Evolutionary conservation across 495 filamentous ascomycete species (phyloP).

Genomic region (Podospora fimiseda): DNA sequence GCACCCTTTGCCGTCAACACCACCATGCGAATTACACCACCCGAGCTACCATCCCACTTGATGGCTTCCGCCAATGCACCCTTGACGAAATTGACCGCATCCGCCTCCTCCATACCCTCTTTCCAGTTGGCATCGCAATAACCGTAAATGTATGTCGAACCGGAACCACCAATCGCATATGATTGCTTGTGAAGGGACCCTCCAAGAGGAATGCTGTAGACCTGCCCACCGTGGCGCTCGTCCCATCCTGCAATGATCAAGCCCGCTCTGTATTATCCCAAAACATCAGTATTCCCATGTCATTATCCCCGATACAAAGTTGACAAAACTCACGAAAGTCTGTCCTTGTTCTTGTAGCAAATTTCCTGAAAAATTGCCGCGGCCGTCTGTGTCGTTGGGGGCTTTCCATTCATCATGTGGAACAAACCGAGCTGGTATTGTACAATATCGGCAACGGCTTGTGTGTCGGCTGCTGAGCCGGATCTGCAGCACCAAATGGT

Average conservation of each 20-base stretch:
- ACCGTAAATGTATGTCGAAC: constrained; percentile 98
- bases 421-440: constrained; percentile 94
- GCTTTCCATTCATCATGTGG: constrained; percentile 75
- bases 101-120: constrained; percentile 88
- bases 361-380: constrained; percentile 94
- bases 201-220: constrained; percentile 94
- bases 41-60: constrained; percentile 98
- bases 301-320: background rate
- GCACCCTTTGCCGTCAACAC: constrained; percentile 86
- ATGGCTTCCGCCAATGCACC: constrained; percentile 85
- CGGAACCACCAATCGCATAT: constrained; percentile 93
- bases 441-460: constrained; percentile 96
- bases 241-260: constrained; percentile 98
- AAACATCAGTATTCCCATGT: constrained; percentile 20
- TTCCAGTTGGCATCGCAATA: constrained; percentile 97
- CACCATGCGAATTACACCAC: constrained; percentile 95
- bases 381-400: constrained; percentile 88
- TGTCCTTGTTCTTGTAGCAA: constrained; percentile 95
- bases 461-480: constrained; percentile 94
- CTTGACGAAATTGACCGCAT: constrained; percentile 92
- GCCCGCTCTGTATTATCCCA: constrained; percentile 58
- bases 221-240: constrained; percentile 85
- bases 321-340: constrained; percentile 55
- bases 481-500: constrained; percentile 99
- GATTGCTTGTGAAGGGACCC: constrained; percentile 96